Percentiles rank a stretch among this genome's conserved stretches.
These are phyloP conservation scores for Zalaria obscura DNA, from an alignment of 2,329 filamentous ascomycete genomes.

Conservation along the genomic window DNA sequence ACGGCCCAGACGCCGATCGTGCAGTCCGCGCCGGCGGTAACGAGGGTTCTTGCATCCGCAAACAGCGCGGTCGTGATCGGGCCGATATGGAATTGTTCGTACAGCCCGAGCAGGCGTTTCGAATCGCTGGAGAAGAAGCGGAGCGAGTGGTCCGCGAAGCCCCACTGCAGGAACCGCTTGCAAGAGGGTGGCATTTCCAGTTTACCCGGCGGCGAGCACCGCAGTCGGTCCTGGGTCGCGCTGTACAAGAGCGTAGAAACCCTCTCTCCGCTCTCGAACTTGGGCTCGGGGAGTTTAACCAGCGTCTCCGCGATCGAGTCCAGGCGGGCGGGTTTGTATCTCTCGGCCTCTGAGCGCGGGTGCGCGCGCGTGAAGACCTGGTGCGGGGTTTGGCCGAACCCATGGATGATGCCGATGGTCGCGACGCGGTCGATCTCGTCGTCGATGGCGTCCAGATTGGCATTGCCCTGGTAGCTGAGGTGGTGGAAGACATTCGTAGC, in stretches of 20 bases:
- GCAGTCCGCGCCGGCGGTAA: slow-evolving; percentile 87
- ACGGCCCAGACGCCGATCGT: slow-evolving; percentile 77
- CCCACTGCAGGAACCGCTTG: slow-evolving; percentile 85
- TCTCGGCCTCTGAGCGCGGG: slow-evolving; percentile 54
- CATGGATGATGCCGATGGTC: slow-evolving; percentile 93
- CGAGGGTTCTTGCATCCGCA: slow-evolving; percentile 76
- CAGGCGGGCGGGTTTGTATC: slow-evolving; percentile 49
- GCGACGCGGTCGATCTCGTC: slow-evolving; percentile 77
- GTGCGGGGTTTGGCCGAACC: slow-evolving; percentile 93
- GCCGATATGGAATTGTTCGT: slow-evolving; percentile 86
- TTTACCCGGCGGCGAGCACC: slow-evolving; percentile 72
- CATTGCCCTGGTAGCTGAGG: slow-evolving; percentile 86
- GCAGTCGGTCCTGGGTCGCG: slow-evolving; percentile 63
- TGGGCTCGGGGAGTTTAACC: slow-evolving; percentile 61
- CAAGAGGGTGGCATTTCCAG: slow-evolving; percentile 75
- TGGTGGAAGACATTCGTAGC: slow-evolving; percentile 93
- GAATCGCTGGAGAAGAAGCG: slow-evolving; percentile 80
- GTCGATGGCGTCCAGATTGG: slow-evolving; percentile 78
- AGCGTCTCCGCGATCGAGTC: slow-evolving; percentile 67
- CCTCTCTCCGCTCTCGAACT: slow-evolving; percentile 62
- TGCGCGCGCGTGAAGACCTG: slow-evolving; percentile 82
- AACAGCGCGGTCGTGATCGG: slow-evolving; percentile 75
- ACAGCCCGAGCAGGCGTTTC: slow-evolving; percentile 71
- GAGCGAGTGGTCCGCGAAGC: slow-evolving; percentile 82
- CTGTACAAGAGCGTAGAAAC: slow-evolving; percentile 70